These are phyloP conservation scores for Gossypium bickii DNA, from an alignment of 345 rosid species.

Conservation along the genomic window DNA sequence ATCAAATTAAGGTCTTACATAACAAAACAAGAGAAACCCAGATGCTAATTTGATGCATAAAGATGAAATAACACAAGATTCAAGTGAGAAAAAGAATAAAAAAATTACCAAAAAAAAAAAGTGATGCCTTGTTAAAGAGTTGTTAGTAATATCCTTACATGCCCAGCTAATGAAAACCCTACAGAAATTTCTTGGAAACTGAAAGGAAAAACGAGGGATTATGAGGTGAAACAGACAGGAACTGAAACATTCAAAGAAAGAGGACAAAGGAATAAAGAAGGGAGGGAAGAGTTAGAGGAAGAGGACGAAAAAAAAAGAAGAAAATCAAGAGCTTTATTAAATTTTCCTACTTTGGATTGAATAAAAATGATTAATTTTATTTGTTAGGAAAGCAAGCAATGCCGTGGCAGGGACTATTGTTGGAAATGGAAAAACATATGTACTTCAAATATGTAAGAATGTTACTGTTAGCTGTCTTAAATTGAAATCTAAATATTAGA, in stretches of 20 bases:
- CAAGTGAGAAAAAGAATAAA: background rate
- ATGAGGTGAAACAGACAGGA: background rate
- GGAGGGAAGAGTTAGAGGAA: background rate
- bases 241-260: constrained; percentile 8
- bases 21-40: background rate
- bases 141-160: background rate
- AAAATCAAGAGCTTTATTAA: too few species aligned
- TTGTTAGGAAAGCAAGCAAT: too few species aligned
- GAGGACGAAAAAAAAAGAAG: too few species aligned
- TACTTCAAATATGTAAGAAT: too few species aligned
- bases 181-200: background rate
- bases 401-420: too few species aligned
- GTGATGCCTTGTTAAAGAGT: background rate
- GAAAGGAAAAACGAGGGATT: background rate
- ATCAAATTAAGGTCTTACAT: background rate
- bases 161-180: background rate
- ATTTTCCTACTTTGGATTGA: too few species aligned
- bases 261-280: background rate
- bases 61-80: background rate
- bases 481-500: too few species aligned
- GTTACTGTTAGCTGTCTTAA: too few species aligned
- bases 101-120: background rate
- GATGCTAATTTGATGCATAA: constrained; percentile 13
- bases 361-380: too few species aligned
- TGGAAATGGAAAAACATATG: too few species aligned